Conservation (phyloP, 2,329 filamentous ascomycete species). For the Colletotrichum graminicola region DNA sequence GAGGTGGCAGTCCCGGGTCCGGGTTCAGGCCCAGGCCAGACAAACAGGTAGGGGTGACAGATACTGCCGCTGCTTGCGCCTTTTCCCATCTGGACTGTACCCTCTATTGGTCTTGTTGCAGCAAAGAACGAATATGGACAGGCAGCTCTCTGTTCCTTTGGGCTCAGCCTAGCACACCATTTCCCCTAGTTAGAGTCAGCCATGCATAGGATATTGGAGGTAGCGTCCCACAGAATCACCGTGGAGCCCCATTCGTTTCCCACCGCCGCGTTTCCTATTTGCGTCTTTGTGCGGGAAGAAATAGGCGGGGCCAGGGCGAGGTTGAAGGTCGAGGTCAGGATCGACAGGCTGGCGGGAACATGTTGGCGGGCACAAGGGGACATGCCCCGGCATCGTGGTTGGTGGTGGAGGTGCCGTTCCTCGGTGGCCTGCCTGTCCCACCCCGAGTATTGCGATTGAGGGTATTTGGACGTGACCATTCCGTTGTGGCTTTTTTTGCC, state of each 20-base stretch:
- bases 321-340: slow-evolving; percentile 1
- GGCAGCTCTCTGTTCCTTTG: background rate
- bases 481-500: background rate
- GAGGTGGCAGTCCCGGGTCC: background rate
- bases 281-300: slow-evolving; percentile 12
- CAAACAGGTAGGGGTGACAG: background rate
- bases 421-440: background rate
- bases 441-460: background rate
- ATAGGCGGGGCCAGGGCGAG: background rate
- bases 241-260: slow-evolving; percentile 9
- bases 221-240: slow-evolving; percentile 33
- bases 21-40: slow-evolving; percentile 6
- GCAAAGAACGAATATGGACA: background rate
- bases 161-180: slow-evolving; percentile 22
- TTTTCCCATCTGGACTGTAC: background rate
- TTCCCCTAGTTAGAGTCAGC: slow-evolving; percentile 30
- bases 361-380: slow-evolving; percentile 12
- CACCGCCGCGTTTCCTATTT: slow-evolving; percentile 14
- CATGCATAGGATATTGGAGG: slow-evolving; percentile 41
- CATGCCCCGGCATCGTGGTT: background rate
- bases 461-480: background rate
- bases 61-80: background rate
- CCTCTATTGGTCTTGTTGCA: background rate
- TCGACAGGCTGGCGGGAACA: slow-evolving; percentile 4
- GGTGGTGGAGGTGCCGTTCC: background rate